These are phyloP conservation scores for Gonium pectorale DNA, from an alignment of 139 green algal species.

Conservation along the genomic window DNA sequence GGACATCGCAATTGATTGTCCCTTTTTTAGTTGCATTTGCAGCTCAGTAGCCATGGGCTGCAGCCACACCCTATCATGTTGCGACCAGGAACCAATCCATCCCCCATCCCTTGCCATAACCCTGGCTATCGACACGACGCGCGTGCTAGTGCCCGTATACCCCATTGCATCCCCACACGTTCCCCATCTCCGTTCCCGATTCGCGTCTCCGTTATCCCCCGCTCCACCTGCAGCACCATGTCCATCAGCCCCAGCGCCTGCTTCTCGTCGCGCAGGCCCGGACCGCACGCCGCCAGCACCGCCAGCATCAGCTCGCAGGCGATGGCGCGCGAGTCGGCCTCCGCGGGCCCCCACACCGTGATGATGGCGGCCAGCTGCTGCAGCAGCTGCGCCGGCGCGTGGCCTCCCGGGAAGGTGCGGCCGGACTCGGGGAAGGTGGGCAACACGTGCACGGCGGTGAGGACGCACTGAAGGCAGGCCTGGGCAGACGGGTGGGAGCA, in stretches of 20 bases:
- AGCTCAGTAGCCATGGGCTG: no score
- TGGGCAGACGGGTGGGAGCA: no score
- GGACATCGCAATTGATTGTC: no score
- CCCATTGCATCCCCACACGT: no score
- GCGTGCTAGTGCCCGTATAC: no score
- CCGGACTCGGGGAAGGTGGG: constrained; percentile 30
- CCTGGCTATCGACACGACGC: no score
- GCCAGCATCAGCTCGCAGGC: constrained; percentile 13
- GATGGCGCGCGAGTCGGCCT: background rate
- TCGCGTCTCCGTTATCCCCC: background rate
- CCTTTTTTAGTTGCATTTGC: no score
- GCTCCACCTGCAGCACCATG: constrained; percentile 32
- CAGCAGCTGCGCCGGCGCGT: constrained; percentile 38
- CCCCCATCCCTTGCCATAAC: no score
- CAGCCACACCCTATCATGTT: no score
- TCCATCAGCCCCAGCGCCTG: constrained; percentile 40
- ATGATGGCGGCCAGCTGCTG: constrained; percentile 32
- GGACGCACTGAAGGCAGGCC: constrained; percentile 35
- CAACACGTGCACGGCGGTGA: background rate
- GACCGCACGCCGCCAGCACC: constrained; percentile 18
- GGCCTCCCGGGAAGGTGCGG: constrained; percentile 31
- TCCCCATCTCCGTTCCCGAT: background rate
- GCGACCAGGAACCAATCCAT: no score
- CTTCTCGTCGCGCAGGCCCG: constrained; percentile 42
- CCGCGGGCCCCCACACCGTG: background rate